Base-by-base conservation (phyloP, 2,329 filamentous ascomycete species). In the Remersonia thermophila region DNA sequence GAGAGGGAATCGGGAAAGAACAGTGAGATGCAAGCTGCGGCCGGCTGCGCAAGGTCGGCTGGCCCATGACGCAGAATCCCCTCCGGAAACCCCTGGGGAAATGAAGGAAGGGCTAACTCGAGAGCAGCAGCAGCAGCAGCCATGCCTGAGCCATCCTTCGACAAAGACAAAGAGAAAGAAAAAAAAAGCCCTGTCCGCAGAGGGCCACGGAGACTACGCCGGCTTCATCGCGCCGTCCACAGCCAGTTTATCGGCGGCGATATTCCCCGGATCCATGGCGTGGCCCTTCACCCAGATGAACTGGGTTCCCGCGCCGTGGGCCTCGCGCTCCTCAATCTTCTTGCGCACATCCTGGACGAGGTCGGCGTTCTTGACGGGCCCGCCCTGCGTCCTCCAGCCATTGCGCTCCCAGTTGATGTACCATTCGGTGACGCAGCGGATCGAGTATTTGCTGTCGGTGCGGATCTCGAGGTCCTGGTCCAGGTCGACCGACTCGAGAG, bases 251-350 rank as follows among this genome's bases (percentile, higher is more conserved):
- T 96, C 89, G 1, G 91, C 91, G 10, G 76, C 81, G 30, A 75
- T 66, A 51, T 96, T 96, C 2, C 89, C 87, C 3, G 62, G 57
- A 46, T 84, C 67, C 30, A 67, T 66, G 17, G 69, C 69, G 55
- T 98, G 91, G 0, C 86, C 91, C 59, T 93, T 94, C 32, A 95
- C 77, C 87, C 87, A 96, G 44, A 77, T 69, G 51, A 94, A 91
- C 36, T 71, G 61, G 0, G 83, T 93, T 46, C 65, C 60, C 3
- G 68, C 69, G 12, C 73, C 73, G 1, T 66, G 61, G 36, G 60
- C 63, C 33, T 74, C 69, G 33, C 84, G 69, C 55, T 83, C 73
- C 16, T 81, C 73, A 33, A 95, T 82, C 49, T 74, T 72, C 6
- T 67, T 63, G 28, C 86, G 61, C 32, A 93, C 77, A 3, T 71